phyloP scores from a whole-genome alignment of 2,329 filamentous ascomycete genomes.

The Pseudocercospora fijiensis region DNA sequence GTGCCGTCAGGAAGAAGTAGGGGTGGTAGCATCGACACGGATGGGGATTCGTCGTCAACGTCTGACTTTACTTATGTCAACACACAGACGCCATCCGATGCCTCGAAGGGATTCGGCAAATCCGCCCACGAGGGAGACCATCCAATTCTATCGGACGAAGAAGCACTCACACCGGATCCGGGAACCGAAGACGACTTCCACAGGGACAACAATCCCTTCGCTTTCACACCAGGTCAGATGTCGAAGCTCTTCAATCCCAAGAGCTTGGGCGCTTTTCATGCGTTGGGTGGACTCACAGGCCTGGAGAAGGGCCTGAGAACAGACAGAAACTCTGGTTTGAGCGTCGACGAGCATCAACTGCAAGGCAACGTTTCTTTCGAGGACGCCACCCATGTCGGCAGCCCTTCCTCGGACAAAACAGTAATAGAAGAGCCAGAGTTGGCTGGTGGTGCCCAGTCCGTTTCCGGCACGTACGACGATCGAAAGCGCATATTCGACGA shows the following conservation, averaged over 20 bases:
- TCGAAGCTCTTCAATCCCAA: slow-evolving; percentile 81
- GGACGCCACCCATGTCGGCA: slow-evolving; percentile 48
- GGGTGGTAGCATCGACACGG: slow-evolving; percentile 66
- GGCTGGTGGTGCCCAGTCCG: slow-evolving; percentile 14
- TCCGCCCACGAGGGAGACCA: slow-evolving; percentile 42
- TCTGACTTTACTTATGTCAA: slow-evolving; percentile 63
- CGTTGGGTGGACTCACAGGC: slow-evolving; percentile 69
- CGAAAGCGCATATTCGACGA: slow-evolving; percentile 68
- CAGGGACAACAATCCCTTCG: slow-evolving; percentile 77
- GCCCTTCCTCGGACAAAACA: slow-evolving; percentile 34
- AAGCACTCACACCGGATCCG: slow-evolving; percentile 73
- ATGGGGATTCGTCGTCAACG: slow-evolving; percentile 53
- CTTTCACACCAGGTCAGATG: slow-evolving; percentile 77
- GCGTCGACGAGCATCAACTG: slow-evolving; percentile 65
- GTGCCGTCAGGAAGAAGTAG: slow-evolving; percentile 64
- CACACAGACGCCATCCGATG: slow-evolving; percentile 40
- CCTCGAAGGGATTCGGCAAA: slow-evolving; percentile 33
- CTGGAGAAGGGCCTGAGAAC: slow-evolving; percentile 72
- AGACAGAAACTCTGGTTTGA: slow-evolving; percentile 64
- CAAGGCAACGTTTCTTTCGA: slow-evolving; percentile 68
- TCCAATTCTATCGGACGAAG: slow-evolving; percentile 61
- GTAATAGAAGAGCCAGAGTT: slow-evolving; percentile 30
- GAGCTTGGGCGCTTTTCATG: slow-evolving; percentile 70
- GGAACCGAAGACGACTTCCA: slow-evolving; percentile 73
- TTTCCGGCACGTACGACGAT: slow-evolving; percentile 54